These are phyloP conservation scores for Penicillium argentinense DNA, from an alignment of 495 filamentous ascomycete species.

Conservation along the genomic window DNA sequence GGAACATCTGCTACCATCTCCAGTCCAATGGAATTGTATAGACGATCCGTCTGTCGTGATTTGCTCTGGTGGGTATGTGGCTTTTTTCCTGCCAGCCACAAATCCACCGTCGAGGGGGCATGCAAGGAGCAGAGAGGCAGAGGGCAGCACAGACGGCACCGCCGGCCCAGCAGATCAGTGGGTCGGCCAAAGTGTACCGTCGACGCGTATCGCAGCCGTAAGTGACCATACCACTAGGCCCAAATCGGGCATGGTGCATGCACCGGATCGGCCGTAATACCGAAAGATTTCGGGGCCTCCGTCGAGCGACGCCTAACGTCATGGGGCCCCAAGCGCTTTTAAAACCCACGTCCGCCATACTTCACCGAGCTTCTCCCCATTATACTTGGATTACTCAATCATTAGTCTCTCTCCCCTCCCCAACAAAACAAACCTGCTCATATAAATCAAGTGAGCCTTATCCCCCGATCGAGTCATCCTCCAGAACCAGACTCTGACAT, in stretches of 20 bases:
- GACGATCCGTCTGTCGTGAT: not conserved
- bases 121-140: too few relatives aligned
- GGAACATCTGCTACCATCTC: not conserved
- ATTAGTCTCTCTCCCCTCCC: conserved; percentile 7
- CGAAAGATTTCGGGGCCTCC: conserved; percentile 5
- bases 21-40: not conserved
- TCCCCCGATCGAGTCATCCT: conserved; percentile 22
- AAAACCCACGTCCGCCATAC: not conserved
- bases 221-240: not conserved
- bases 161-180: too few relatives aligned
- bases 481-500: conserved; percentile 20
- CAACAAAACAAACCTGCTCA: not conserved
- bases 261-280: conserved; percentile 9
- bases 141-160: too few relatives aligned
- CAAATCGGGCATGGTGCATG: conserved; percentile 5
- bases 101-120: too few relatives aligned
- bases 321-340: conserved; percentile 6
- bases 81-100: too few relatives aligned
- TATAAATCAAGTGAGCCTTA: conserved; percentile 13
- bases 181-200: not conserved
- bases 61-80: not conserved
- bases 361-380: not conserved
- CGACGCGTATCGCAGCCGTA: not conserved
- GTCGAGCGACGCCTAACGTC: conserved; percentile 10
- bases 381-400: conserved; percentile 16